Conservation (phyloP, 495 filamentous ascomycete genomes). For the Aspergillus sparsus region DNA sequence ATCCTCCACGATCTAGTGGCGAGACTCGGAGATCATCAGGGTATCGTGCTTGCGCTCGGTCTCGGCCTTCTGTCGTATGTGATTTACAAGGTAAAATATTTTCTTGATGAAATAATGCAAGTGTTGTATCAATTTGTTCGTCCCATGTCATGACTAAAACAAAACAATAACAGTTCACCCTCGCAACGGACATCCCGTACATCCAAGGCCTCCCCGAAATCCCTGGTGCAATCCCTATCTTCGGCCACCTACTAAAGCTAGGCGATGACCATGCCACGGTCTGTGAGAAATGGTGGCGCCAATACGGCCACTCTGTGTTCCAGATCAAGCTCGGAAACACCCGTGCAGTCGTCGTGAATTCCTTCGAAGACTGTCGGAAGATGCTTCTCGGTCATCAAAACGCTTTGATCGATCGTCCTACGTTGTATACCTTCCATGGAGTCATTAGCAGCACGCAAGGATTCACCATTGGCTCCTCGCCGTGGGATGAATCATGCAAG, state of each 20-base stretch:
- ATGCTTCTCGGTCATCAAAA: conserved; percentile 50
- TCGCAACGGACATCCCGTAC: conserved; percentile 47
- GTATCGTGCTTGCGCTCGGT: neutral
- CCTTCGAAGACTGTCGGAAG: conserved; percentile 47
- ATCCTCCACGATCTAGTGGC: neutral
- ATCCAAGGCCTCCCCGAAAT: conserved; percentile 54
- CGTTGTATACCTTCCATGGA: conserved; percentile 51
- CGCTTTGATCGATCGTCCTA: conserved; percentile 50
- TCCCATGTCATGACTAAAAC: neutral
- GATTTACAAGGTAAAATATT: conserved; percentile 4
- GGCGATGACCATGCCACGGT: conserved; percentile 57
- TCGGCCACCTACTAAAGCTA: conserved; percentile 55
- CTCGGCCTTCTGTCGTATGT: neutral
- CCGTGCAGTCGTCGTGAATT: conserved; percentile 50
- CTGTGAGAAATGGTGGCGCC: conserved; percentile 54
- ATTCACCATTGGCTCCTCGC: conserved; percentile 47
- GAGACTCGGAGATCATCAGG: neutral
- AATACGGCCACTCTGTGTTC: conserved; percentile 54
- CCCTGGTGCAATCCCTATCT: conserved; percentile 50
- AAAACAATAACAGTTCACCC: conserved; percentile 13
- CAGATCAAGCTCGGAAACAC: conserved; percentile 58
- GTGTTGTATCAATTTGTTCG: neutral
- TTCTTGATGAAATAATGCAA: too few relatives aligned
- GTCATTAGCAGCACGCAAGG: conserved; percentile 50
- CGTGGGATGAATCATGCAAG: conserved; percentile 55